Percentiles rank a stretch among this genome's conserved stretches.
phyloP scores from a whole-genome alignment of 169 alveolate species.

The Hammondia hammondi region DNA sequence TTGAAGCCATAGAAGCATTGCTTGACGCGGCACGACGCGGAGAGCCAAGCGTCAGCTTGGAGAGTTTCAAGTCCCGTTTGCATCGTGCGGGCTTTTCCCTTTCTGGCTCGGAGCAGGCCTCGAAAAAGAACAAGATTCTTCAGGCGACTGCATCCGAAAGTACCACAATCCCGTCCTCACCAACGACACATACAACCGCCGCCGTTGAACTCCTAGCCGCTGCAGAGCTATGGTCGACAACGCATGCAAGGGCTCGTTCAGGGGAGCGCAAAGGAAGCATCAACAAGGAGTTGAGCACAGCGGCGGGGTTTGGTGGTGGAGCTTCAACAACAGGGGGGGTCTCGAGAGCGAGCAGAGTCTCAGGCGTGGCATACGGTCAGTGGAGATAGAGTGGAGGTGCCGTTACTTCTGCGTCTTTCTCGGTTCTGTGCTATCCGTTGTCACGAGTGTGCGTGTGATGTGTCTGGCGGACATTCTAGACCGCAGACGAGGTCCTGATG shows the following conservation, averaged over 20 bases:
- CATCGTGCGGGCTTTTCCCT: background rate
- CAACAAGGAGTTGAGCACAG: background rate
- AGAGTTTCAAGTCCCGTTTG: background rate
- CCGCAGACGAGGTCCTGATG: too few species aligned
- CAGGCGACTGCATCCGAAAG: constrained; percentile 15
- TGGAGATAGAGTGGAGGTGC: background rate
- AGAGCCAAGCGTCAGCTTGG: background rate
- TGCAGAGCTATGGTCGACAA: background rate
- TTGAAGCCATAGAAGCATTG: background rate
- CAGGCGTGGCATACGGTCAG: background rate
- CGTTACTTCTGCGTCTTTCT: too few species aligned
- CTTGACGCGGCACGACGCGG: background rate
- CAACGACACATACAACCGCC: background rate
- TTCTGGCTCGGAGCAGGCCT: background rate
- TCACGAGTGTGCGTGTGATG: too few species aligned
- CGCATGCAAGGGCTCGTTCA: background rate
- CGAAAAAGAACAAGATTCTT: background rate
- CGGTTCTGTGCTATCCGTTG: too few species aligned
- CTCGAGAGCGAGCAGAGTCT: background rate
- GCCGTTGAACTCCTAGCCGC: background rate
- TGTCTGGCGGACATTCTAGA: too few species aligned
- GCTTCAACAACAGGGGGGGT: background rate
- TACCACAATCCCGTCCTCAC: background rate
- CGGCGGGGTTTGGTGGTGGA: background rate
- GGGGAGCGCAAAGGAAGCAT: background rate